Conservation (phyloP, 2,329 filamentous ascomycete species). For the Penicillium hesseltinei region DNA sequence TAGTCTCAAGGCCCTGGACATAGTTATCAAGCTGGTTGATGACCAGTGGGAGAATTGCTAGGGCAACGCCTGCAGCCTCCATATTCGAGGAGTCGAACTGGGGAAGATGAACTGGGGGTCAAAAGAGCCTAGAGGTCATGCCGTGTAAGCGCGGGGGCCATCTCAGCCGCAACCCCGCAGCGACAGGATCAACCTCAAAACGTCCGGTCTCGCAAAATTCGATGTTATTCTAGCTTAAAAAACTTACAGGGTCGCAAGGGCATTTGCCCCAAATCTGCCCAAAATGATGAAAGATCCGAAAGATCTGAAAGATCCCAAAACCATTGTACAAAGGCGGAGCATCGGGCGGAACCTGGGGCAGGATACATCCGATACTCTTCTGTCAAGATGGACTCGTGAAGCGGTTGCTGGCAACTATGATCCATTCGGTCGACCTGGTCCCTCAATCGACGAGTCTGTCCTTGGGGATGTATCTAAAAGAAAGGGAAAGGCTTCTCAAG, state of each 20-base stretch:
- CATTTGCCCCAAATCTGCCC: not conserved
- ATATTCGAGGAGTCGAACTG: not conserved
- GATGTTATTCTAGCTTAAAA: not conserved
- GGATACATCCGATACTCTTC: no score
- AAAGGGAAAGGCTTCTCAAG: not conserved
- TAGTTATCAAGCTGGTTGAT: conserved; percentile 36
- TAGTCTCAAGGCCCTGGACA: conserved; percentile 40
- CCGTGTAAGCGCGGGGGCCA: not conserved
- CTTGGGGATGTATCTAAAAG: not conserved
- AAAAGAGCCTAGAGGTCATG: not conserved
- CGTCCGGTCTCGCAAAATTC: not conserved
- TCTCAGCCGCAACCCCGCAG: not conserved
- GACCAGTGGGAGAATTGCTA: conserved; percentile 41
- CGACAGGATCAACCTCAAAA: not conserved
- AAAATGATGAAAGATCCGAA: not conserved
- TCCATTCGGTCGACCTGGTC: not conserved
- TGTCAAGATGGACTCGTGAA: not conserved
- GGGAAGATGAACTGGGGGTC: not conserved
- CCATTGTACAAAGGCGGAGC: not conserved
- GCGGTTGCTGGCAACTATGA: no score
- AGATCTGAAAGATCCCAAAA: not conserved
- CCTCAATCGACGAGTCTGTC: not conserved
- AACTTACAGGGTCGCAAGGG: not conserved
- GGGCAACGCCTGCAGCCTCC: conserved; percentile 26
- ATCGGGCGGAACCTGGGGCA: no score